Evolutionary conservation across 345 rosid genomes (phyloP), one percentile per base, ranked within the genome.

Genomic region (Kernera saxatilis): DNA sequence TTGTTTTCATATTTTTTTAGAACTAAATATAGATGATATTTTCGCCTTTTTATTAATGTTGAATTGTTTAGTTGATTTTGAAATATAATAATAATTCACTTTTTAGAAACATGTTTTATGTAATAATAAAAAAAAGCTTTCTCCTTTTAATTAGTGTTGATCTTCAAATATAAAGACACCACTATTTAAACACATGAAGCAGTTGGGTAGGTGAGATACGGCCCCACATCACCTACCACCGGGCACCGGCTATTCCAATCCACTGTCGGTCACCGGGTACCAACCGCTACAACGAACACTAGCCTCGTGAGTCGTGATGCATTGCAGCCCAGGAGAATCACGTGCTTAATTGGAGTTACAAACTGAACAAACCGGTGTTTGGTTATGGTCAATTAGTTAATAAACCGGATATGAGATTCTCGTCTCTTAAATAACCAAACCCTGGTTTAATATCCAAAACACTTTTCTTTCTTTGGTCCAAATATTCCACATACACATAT

Each of bases 141-240:
- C n/a, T n/a, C n/a, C n/a, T n/a, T n/a, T n/a, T n/a, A n/a, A n/a
- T n/a, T n/a, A n/a, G n/a, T n/a, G n/a, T n/a, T n/a, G n/a, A n/a
- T n/a, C n/a, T n/a, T n/a, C n/a, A n/a, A n/a, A n/a, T n/a, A n/a
- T n/a, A n/a, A n/a, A n/a, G n/a, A n/a, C n/a, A n/a, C n/a, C n/a
- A n/a, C n/a, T n/a, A n/a, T n/a, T n/a, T n/a, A n/a, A n/a, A n/a
- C n/a, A n/a, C n/a, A n/a, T n/a, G n/a, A n/a, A n/a, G n/a, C n/a
- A n/a, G n/a, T n/a, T n/a, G n/a, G n/a, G 50, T 73, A 8, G 64
- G 76, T 72, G 70, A 54, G 41, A 6, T 15, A 5, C 8, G 48
- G 65, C 17, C 71, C 50, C 60, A 46, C 59, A 8, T 64, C 10
- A 73, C 70, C 76, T 41, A 72, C 70, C 49, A 61, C 64, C 51